Conservation (phyloP, 148 eudicot genomes). For the Cornus controversa region DNA sequence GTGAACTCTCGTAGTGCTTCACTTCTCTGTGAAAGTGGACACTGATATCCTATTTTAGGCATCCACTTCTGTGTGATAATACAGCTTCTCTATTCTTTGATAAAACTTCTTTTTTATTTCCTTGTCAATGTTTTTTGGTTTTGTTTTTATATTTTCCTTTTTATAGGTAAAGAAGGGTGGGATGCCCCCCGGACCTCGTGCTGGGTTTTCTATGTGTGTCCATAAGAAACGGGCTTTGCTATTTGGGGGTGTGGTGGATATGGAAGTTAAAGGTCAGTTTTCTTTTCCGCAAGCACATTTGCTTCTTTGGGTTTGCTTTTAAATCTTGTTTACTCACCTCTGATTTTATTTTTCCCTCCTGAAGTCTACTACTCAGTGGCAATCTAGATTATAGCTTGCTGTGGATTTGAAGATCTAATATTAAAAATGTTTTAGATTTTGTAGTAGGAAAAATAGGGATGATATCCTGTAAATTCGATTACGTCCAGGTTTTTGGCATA, state of each 20-base stretch:
- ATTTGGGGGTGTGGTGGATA: slow-evolving; percentile 97
- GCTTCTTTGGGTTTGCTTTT: background rate
- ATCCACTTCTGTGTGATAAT: no score
- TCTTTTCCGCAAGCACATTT: background rate
- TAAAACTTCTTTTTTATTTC: background rate
- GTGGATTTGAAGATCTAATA: background rate
- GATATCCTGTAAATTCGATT: no score
- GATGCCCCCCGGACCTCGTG: slow-evolving; percentile 98
- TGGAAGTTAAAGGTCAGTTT: slow-evolving; percentile 84
- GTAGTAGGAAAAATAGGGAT: no score
- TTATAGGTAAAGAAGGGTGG: slow-evolving; percentile 94
- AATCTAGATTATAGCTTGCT: background rate
- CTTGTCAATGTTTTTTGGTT: background rate
- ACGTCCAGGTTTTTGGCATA: no score
- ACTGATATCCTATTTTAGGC: background rate
- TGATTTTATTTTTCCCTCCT: no score
- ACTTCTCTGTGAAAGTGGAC: background rate
- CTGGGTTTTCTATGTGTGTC: slow-evolving; percentile 91
- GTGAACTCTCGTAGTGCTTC: background rate
- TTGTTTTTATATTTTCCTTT: slow-evolving; percentile 14
- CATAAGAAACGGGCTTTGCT: slow-evolving; percentile 93
- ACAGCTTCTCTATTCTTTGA: background rate
- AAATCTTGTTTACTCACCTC: background rate
- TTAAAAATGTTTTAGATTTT: no score
- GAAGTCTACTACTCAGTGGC: background rate